Conservation (phyloP, 2,329 filamentous ascomycete species). For the Botrytis cinerea region DNA sequence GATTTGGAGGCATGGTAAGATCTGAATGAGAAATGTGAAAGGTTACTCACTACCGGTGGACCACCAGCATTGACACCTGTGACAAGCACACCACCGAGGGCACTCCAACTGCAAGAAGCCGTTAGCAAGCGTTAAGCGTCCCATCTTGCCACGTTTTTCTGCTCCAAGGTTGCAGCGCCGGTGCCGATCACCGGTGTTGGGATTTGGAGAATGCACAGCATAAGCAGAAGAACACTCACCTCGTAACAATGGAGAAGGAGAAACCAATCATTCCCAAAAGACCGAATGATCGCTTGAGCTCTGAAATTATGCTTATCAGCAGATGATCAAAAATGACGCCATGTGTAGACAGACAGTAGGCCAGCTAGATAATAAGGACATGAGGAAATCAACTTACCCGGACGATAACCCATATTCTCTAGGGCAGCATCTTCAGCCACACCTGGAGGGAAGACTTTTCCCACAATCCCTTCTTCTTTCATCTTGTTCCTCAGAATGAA, state of each 20-base stretch:
- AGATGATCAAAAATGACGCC: conserved; percentile 10
- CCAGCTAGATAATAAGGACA: not conserved
- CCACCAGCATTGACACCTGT: conserved; percentile 57
- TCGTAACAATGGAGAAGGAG: conserved; percentile 59
- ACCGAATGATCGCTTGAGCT: conserved; percentile 58
- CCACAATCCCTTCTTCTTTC: conserved; percentile 14
- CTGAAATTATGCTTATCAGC: conserved; percentile 39
- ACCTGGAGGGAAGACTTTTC: conserved; percentile 26
- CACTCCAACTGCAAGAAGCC: conserved; percentile 50
- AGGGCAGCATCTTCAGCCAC: conserved; percentile 32
- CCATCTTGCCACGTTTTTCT: conserved; percentile 27
- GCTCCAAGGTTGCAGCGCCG: conserved; percentile 10
- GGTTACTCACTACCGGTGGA: conserved; percentile 48
- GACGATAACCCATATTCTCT: conserved; percentile 36
- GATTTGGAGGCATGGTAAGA: conserved; percentile 7
- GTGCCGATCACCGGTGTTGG: conserved; percentile 24
- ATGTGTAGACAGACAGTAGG: conserved; percentile 6
- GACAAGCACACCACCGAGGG: conserved; percentile 56
- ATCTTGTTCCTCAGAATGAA: conserved; percentile 20
- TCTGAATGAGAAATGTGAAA: conserved; percentile 17
- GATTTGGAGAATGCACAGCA: conserved; percentile 26
- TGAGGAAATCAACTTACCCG: conserved; percentile 27
- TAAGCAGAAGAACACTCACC: conserved; percentile 36
- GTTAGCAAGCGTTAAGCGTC: conserved; percentile 30
- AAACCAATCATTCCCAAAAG: conserved; percentile 61